Conservation (phyloP, 345 rosid genomes). For the Eucalyptus regnans region DNA sequence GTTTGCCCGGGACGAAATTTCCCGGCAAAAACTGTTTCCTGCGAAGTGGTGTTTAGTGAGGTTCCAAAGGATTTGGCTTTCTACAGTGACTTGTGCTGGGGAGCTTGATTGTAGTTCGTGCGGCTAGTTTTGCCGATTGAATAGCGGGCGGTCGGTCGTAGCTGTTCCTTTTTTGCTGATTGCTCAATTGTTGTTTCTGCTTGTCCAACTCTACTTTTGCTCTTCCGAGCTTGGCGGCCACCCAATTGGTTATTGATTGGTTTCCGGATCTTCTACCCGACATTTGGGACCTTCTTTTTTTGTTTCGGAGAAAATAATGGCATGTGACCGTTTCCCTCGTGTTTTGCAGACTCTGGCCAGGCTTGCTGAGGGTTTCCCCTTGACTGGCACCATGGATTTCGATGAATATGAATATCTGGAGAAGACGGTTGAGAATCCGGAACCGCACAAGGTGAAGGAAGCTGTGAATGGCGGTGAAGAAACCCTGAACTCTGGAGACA, state of each 20-base stretch:
- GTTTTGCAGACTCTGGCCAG: background rate
- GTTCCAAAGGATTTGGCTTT: background rate
- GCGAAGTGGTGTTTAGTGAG: background rate
- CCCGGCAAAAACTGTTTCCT: background rate
- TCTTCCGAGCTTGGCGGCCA: background rate
- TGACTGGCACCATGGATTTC: slow-evolving; percentile 43
- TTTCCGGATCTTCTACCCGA: background rate
- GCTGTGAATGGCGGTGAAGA: slow-evolving; percentile 37
- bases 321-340: background rate
- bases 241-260: background rate
- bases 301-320: background rate
- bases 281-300: background rate
- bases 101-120: background rate
- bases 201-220: background rate
- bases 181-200: background rate
- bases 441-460: slow-evolving; percentile 30
- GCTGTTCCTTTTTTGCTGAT: background rate
- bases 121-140: background rate
- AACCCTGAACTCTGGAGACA: slow-evolving; percentile 6
- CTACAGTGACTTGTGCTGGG: background rate
- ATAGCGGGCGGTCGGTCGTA: background rate
- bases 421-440: slow-evolving; percentile 76
- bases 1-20: background rate
- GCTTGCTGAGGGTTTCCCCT: background rate
- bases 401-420: slow-evolving; percentile 97